Percentiles rank a stretch among this genome's conserved stretches.
Conservation (phyloP, 441 rosid species). For the Metrosideros polymorpha region DNA sequence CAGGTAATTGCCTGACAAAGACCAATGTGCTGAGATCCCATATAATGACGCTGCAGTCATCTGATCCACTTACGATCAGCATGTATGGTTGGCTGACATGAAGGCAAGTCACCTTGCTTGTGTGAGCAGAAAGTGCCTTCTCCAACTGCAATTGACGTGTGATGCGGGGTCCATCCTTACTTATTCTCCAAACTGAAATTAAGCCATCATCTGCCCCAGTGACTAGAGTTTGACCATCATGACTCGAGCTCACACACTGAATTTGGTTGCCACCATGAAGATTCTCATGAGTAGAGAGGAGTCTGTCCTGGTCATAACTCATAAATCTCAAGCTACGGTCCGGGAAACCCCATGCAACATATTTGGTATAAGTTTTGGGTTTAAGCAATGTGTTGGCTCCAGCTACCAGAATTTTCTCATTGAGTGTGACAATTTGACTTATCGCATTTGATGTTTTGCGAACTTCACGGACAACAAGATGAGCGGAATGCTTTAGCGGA, state of each 20-base stretch:
- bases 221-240: constrained; percentile 86
- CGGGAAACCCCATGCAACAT: constrained; percentile 96
- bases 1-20: constrained; percentile 87
- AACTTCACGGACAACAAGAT: constrained; percentile 80
- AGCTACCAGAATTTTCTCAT: constrained; percentile 81
- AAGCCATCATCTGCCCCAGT: constrained; percentile 97
- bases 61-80: constrained; percentile 96
- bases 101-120: constrained; percentile 78
- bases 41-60: constrained; percentile 82
- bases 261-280: constrained; percentile 95
- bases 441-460: constrained; percentile 75
- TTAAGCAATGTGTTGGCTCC: constrained; percentile 75
- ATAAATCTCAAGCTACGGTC: constrained; percentile 96
- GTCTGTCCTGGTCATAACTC: constrained; percentile 97
- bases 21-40: constrained; percentile 96
- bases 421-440: constrained; percentile 64
- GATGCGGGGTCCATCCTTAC: constrained; percentile 56
- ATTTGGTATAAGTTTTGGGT: constrained; percentile 82
- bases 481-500: constrained; percentile 76
- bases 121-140: constrained; percentile 85
- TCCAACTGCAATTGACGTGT: constrained; percentile 50
- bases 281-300: constrained; percentile 94
- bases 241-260: constrained; percentile 86
- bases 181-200: constrained; percentile 86
- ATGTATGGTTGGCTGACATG: constrained; percentile 96